Evolutionary conservation across 2,329 filamentous ascomycete genomes (phyloP), one percentile per base, ranked within the genome.

Genomic region (Hypocrella siamensis): DNA sequence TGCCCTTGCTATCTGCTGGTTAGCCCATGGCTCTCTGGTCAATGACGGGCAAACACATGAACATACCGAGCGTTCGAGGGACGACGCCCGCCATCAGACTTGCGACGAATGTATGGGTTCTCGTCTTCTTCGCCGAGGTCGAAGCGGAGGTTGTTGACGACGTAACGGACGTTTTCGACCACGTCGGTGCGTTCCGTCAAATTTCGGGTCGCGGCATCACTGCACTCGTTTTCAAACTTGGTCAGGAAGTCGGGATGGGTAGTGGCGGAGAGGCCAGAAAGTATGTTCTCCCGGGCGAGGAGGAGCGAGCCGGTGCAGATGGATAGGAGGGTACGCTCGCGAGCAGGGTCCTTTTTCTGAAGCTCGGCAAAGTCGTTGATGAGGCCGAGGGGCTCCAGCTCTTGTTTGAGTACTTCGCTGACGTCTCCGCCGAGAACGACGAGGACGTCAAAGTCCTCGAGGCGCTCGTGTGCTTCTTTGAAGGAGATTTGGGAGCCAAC

Each of bases 101-200:
- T 81, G 61, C 70, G 75, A 46, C 80, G 69, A 52, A 90, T 76
- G 57, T 88, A 88, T 19, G 80, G 80, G 56, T 83, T 88, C 55
- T 85, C 77, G 39, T 86, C 79, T 47, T 80, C 73, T 48, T 86
- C 74, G 38, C 79, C 78, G 43, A 90, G 63, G 45, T 90, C 82
- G 53, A 88, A 92, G 44, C 83, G 79, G 37, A 85, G 75, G 58
- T 92, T 90, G 66, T 92, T 92, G 53, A 92, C 83, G 15, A 92
- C 82, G 51, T 90, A 92, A 48, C 82, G 70, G 48, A 68, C 67
- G 40, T 82, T 77, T 48, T 90, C 81, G 47, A 88, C 69, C 40
- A 90, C 79, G 48, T 90, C 81, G 45, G 80, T 84, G 48, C 80
- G 76, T 60, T 85, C 78, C 35, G 73, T 69, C 42, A 79, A 63